Conservation (phyloP, 306 rosid species). For the Chamaecrista fasciculata region DNA sequence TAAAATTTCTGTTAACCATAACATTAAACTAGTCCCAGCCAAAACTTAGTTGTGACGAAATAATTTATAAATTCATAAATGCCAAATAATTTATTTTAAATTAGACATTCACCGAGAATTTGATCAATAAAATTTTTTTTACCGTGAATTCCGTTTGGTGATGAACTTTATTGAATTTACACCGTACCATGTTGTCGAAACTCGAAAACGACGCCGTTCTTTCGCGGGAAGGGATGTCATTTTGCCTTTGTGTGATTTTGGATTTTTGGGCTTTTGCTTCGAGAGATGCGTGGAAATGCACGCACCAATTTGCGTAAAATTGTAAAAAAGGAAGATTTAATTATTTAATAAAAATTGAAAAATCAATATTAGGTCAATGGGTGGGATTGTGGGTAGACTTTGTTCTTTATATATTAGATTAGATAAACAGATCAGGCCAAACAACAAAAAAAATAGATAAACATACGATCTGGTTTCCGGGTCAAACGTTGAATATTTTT, state of each 20-base stretch:
- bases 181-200: not conserved
- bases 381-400: not conserved
- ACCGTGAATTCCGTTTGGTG: no score
- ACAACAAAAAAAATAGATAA: not conserved
- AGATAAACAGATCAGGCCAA: not conserved
- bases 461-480: not conserved
- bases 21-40: no score
- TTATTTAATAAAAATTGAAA: not conserved
- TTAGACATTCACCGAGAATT: no score
- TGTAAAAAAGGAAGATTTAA: not conserved
- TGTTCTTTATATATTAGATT: not conserved
- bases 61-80: no score
- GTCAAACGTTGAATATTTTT: not conserved
- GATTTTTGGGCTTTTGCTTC: not conserved
- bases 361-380: constrained; percentile 23
- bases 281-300: not conserved
- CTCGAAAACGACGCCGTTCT: constrained; percentile 12
- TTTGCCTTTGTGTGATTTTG: no score
- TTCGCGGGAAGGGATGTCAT: not conserved
- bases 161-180: no score
- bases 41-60: no score
- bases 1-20: no score
- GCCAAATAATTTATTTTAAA: no score
- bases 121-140: no score
- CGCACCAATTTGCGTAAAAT: not conserved